These are phyloP conservation scores for Pleurozium schreberi DNA, from an alignment of 225 moss, liverwort and hornwort genomes.

Conservation along the genomic window DNA sequence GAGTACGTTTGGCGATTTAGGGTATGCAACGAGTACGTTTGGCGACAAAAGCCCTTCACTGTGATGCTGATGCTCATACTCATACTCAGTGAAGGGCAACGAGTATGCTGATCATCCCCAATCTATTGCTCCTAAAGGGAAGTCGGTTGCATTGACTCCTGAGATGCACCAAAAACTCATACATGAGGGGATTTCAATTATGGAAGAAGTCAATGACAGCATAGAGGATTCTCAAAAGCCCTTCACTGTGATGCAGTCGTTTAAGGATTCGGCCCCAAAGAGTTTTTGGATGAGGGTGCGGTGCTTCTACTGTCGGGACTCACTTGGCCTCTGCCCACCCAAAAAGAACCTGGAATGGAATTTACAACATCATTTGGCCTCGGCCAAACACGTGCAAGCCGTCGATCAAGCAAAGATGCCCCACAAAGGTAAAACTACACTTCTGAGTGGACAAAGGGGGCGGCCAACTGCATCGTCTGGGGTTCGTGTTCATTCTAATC, in stretches of 20 bases:
- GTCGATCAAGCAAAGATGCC: background rate
- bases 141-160: too few species aligned
- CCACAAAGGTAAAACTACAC: too few species aligned
- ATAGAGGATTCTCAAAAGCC: fast-evolving
- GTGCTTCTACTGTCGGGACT: background rate
- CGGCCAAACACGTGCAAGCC: background rate
- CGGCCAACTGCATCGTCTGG: too few species aligned
- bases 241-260: fast-evolving
- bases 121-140: background rate
- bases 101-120: background rate
- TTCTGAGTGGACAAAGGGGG: background rate
- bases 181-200: background rate
- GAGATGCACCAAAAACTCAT: background rate
- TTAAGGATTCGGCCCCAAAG: background rate
- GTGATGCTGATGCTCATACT: too few species aligned
- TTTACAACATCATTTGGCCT: background rate
- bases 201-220: background rate
- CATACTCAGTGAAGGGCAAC: too few species aligned
- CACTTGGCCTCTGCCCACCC: background rate
- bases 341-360: background rate
- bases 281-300: background rate
- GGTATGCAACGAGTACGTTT: too few species aligned
- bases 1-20: too few species aligned
- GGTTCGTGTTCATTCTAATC: background rate
- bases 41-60: too few species aligned